These are phyloP conservation scores for Echeveria elegans DNA, from an alignment of 164 flowering plant species.

Conservation along the genomic window DNA sequence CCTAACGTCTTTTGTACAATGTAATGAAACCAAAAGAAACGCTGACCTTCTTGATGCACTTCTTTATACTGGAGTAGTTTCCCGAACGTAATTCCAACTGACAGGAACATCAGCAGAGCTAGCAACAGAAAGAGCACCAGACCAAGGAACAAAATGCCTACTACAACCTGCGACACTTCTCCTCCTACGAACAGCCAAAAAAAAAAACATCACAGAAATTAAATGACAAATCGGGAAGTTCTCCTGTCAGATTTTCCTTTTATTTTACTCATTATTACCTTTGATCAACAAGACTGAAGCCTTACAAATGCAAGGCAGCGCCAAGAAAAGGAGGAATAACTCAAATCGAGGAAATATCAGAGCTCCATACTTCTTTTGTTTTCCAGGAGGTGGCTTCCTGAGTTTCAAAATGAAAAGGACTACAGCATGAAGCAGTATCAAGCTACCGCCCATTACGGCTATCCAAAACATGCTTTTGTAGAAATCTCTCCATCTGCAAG, in stretches of 20 bases:
- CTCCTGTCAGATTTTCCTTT: background rate
- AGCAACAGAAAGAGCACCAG: slow-evolving; percentile 34
- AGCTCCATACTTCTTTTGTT: slow-evolving; percentile 44
- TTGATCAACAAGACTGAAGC: slow-evolving; percentile 56
- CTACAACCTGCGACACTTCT: slow-evolving; percentile 32
- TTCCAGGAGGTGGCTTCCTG: slow-evolving; percentile 25
- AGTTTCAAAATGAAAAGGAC: slow-evolving; percentile 38
- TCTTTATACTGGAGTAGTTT: slow-evolving; percentile 91
- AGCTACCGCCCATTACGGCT: slow-evolving; percentile 60
- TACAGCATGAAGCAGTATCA: slow-evolving; percentile 51
- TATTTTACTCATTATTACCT: slow-evolving; percentile 43
- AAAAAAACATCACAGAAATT: background rate
- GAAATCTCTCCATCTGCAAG: slow-evolving; percentile 70
- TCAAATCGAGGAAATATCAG: slow-evolving; percentile 77
- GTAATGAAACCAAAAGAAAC: slow-evolving; percentile 79
- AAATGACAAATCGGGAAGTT: background rate
- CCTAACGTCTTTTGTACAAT: slow-evolving; percentile 70
- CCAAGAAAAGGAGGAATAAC: slow-evolving; percentile 64
- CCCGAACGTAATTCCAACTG: slow-evolving; percentile 76
- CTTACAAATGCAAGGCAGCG: slow-evolving; percentile 62
- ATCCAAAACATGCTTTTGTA: slow-evolving; percentile 82
- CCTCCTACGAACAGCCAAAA: slow-evolving; percentile 36
- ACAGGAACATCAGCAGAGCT: slow-evolving; percentile 57
- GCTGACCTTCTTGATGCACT: slow-evolving; percentile 71
- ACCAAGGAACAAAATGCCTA: slow-evolving; percentile 50